Percentiles rank a stretch among this genome's conserved stretches.
phyloP scores from a whole-genome alignment of 176 grass and related monocot species.

The Aechmea fasciata region DNA sequence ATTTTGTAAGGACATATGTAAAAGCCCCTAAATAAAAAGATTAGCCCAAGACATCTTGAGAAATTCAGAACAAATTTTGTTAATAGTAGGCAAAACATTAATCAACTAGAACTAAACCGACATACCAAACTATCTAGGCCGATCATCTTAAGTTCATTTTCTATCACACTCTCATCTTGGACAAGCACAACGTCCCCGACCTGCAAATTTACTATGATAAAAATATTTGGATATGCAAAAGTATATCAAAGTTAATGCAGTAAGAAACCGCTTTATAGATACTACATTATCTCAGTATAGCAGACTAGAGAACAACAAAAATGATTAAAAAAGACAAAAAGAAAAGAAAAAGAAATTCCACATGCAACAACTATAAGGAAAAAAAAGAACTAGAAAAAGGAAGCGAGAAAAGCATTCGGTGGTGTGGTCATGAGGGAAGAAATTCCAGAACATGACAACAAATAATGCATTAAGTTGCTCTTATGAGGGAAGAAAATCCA shows the following conservation, averaged over 20 bases:
- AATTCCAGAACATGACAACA: no score
- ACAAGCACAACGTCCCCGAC: conserved; percentile 97
- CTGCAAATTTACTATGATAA: conserved; percentile 33
- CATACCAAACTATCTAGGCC: conserved; percentile 75
- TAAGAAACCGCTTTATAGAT: neutral
- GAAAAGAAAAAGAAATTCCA: conserved; percentile 1
- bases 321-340: neutral
- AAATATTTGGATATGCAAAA: neutral
- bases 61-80: no score
- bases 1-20: no score
- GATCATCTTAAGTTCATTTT: conserved; percentile 57
- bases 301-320: neutral
- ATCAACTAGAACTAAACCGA: neutral
- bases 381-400: neutral
- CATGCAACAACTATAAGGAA: neutral
- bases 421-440: no score
- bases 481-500: no score
- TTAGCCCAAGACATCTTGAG: no score
- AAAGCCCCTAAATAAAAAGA: no score
- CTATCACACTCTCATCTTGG: conserved; percentile 70
- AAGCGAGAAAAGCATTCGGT: no score
- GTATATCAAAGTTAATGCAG: neutral
- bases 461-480: no score
- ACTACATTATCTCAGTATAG: neutral
- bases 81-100: no score